Conservation (phyloP, 2,329 filamentous ascomycete genomes). For the Chaetomium olivaceum region DNA sequence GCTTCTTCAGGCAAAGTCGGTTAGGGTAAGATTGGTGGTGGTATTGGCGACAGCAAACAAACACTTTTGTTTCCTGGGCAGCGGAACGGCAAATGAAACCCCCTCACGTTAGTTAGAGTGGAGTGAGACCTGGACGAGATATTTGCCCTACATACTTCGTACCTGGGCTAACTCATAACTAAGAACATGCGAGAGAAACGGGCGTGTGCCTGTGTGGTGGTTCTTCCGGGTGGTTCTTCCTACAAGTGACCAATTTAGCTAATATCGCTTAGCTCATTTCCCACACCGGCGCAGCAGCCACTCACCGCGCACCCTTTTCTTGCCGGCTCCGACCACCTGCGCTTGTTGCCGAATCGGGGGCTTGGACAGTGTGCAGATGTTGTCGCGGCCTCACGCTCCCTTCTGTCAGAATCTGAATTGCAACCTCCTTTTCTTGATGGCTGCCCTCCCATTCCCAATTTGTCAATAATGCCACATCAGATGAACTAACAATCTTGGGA, state of each 20-base stretch:
- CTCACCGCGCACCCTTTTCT: slow-evolving; percentile 26
- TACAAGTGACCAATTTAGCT: slow-evolving; percentile 26
- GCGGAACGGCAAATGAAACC: neutral
- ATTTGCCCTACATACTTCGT: no score
- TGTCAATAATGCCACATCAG: neutral
- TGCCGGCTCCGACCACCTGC: slow-evolving; percentile 28
- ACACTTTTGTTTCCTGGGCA: neutral
- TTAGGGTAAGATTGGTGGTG: neutral
- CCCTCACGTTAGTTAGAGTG: neutral
- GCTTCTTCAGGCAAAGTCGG: neutral
- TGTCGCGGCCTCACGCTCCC: neutral
- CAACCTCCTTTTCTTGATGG: slow-evolving; percentile 25
- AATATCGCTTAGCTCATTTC: slow-evolving; percentile 43
- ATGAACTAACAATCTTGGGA: neutral
- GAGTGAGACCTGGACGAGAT: neutral
- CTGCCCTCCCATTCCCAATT: neutral
- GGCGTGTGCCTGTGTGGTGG: slow-evolving; percentile 19
- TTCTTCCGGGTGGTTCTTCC: slow-evolving; percentile 9
- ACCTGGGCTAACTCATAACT: no score
- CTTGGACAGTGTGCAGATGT: neutral
- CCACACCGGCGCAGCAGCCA: slow-evolving; percentile 28
- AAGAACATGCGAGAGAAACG: slow-evolving; percentile 6
- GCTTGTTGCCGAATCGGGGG: slow-evolving; percentile 20
- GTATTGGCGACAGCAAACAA: neutral
- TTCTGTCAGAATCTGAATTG: neutral